Percentiles rank a stretch among this genome's conserved stretches.
Conservation (phyloP, 1,139 yeast genomes). For the Kodamaea alishanica region DNA sequence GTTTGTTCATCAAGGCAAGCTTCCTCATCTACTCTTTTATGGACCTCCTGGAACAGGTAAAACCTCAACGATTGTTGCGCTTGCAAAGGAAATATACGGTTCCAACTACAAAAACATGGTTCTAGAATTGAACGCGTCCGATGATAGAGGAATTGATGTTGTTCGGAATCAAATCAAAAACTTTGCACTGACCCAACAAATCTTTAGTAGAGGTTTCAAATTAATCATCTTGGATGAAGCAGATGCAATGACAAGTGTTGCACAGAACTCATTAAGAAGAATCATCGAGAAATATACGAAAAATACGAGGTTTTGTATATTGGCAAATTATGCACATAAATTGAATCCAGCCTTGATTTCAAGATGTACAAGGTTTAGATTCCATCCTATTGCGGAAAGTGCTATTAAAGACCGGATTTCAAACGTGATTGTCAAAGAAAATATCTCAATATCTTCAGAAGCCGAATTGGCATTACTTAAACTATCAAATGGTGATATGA, state of each 20-base stretch:
- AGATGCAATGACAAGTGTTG: constrained; percentile 97
- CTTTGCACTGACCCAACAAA: constrained; percentile 88
- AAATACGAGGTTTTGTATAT: constrained; percentile 90
- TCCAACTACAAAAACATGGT: constrained; percentile 83
- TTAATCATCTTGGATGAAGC: constrained; percentile 94
- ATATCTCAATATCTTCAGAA: constrained; percentile 50
- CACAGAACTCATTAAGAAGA: constrained; percentile 91
- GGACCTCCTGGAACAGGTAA: constrained; percentile 99
- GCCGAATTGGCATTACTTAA: constrained; percentile 67
- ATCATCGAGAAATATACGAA: constrained; percentile 91
- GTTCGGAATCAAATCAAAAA: constrained; percentile 81
- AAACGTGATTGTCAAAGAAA: constrained; percentile 66
- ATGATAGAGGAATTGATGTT: constrained; percentile 84
- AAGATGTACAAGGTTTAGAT: constrained; percentile 92
- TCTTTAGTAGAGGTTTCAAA: constrained; percentile 78
- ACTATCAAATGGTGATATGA: constrained; percentile 90
- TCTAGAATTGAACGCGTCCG: constrained; percentile 82
- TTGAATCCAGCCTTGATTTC: constrained; percentile 91
- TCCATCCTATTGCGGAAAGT: constrained; percentile 68
- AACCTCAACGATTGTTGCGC: constrained; percentile 87
- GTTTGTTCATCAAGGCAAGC: constrained; percentile 75
- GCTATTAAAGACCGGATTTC: constrained; percentile 68
- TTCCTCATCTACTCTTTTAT: constrained; percentile 88
- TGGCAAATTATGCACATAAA: constrained; percentile 95
- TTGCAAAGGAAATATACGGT: constrained; percentile 91